phyloP scores from a whole-genome alignment of 495 filamentous ascomycete species.

The Niebla homalea region DNA sequence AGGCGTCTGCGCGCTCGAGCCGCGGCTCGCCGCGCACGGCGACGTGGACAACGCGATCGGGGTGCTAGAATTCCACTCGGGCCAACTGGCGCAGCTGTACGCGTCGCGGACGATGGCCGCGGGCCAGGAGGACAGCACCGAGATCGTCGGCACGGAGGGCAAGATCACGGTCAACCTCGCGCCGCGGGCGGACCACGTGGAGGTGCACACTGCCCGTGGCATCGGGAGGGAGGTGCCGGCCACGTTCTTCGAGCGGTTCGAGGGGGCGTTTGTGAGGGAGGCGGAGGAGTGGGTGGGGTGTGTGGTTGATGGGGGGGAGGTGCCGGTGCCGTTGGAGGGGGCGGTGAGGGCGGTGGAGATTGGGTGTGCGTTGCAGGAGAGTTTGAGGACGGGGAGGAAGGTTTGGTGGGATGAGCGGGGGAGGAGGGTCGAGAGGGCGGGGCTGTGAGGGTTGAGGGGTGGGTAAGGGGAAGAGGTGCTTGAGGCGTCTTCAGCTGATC shows the following conservation, averaged over 20 bases:
- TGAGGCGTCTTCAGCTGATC: too few relatives aligned
- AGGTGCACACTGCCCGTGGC: slow-evolving; percentile 34
- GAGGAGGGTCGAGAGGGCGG: slow-evolving; percentile 17
- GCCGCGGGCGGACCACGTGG: slow-evolving; percentile 38
- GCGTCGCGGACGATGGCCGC: slow-evolving; percentile 48
- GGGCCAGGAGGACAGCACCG: slow-evolving; percentile 50
- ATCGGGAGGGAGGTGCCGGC: slow-evolving; percentile 42
- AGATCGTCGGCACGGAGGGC: slow-evolving; percentile 50
- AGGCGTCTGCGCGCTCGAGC: slow-evolving; percentile 48
- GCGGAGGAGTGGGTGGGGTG: slow-evolving; percentile 45
- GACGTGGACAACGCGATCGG: slow-evolving; percentile 53
- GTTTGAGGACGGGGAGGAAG: slow-evolving; percentile 41
- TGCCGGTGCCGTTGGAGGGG: slow-evolving; percentile 41
- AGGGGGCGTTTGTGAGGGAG: slow-evolving; percentile 49
- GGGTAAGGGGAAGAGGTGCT: not conserved
- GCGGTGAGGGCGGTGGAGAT: slow-evolving; percentile 49
- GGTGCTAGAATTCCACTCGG: slow-evolving; percentile 48
- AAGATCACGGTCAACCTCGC: slow-evolving; percentile 45
- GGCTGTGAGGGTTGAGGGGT: not conserved
- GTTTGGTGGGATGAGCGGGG: slow-evolving; percentile 41
- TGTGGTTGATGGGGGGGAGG: slow-evolving; percentile 34
- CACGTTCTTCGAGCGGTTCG: slow-evolving; percentile 48
- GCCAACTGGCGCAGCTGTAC: slow-evolving; percentile 49
- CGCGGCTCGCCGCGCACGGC: slow-evolving; percentile 42
- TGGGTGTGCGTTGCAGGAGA: slow-evolving; percentile 46